Conservation (phyloP, 2,329 filamentous ascomycete species). For the Blastomyces percursus region DNA sequence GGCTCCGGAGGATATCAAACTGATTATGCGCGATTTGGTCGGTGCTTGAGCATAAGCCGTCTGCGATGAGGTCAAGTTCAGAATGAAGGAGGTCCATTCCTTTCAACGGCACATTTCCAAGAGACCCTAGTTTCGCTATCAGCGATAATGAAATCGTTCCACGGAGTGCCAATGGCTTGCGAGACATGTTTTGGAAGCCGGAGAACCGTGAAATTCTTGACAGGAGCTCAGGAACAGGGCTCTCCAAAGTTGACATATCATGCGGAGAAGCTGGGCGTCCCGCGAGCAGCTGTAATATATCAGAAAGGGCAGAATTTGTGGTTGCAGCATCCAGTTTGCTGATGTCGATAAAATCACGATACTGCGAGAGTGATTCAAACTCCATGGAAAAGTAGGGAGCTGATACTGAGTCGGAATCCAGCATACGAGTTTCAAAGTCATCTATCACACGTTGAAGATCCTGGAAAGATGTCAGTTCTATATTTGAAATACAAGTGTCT, state of each 20-base stretch:
- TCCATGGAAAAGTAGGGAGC: slow-evolving; percentile 36
- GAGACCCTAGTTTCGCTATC: slow-evolving; percentile 44
- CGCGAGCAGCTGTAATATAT: slow-evolving; percentile 28
- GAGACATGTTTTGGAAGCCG: slow-evolving; percentile 21
- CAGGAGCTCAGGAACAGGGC: slow-evolving; percentile 25
- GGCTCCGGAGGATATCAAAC: slow-evolving; percentile 38
- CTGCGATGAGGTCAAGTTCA: slow-evolving; percentile 52
- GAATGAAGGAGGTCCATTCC: slow-evolving; percentile 53
- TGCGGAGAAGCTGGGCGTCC: slow-evolving; percentile 27
- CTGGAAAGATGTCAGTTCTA: slow-evolving; percentile 16
- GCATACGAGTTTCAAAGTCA: slow-evolving; percentile 25
- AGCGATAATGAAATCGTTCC: slow-evolving; percentile 43
- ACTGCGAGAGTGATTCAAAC: slow-evolving; percentile 40
- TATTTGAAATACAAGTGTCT: background rate
- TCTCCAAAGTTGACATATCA: slow-evolving; percentile 25
- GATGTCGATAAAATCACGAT: slow-evolving; percentile 28
- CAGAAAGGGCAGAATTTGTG: slow-evolving; percentile 18
- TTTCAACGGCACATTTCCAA: slow-evolving; percentile 46
- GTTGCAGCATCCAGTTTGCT: slow-evolving; percentile 9
- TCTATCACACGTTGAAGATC: slow-evolving; percentile 30
- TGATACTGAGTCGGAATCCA: slow-evolving; percentile 20
- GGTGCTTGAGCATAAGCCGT: slow-evolving; percentile 43
- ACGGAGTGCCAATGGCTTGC: slow-evolving; percentile 36
- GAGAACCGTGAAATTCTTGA: slow-evolving; percentile 29
- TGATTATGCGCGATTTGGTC: slow-evolving; percentile 43